Conservation (phyloP, 208 protist genomes). For the Leptomonas seymouri region DNA sequence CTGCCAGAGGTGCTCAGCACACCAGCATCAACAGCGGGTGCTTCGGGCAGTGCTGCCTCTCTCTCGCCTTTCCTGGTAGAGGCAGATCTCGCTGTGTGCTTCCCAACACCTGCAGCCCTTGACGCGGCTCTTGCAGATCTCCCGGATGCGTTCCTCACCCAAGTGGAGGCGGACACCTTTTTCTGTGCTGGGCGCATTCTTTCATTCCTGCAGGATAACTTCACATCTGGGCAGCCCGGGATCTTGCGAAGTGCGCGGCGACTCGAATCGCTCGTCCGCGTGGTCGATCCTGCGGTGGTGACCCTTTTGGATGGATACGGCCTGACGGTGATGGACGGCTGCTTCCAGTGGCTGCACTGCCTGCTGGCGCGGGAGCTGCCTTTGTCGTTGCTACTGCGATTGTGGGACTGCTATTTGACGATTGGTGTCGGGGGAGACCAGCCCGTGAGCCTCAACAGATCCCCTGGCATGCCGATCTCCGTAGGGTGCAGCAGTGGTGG, state of each 20-base stretch:
- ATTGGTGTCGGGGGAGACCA: conserved; percentile 46
- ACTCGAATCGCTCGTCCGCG: conserved; percentile 55
- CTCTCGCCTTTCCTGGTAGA: conserved; percentile 17
- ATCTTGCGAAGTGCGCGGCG: conserved; percentile 66
- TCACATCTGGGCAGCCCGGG: conserved; percentile 87
- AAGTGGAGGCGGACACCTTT: conserved; percentile 94
- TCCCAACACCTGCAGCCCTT: conserved; percentile 23
- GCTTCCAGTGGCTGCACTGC: conserved; percentile 94
- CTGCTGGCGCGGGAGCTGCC: conserved; percentile 90
- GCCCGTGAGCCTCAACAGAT: not conserved
- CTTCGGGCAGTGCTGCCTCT: not conserved
- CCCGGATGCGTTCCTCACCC: conserved; percentile 27
- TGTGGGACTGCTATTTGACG: conserved; percentile 93
- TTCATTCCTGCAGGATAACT: conserved; percentile 91
- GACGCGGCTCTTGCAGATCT: conserved; percentile 34
- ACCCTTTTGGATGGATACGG: conserved; percentile 35
- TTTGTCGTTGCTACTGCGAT: conserved; percentile 64
- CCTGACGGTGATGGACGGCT: conserved; percentile 74
- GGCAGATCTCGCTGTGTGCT: conserved; percentile 25
- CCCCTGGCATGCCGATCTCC: not conserved
- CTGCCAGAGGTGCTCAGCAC: too few species aligned
- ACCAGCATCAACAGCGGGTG: not conserved
- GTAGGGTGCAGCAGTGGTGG: not conserved
- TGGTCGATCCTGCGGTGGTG: conserved; percentile 21
- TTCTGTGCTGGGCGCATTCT: conserved; percentile 89